phyloP scores from a whole-genome alignment of 2,329 filamentous ascomycete genomes.

The Penicillium glabrum region DNA sequence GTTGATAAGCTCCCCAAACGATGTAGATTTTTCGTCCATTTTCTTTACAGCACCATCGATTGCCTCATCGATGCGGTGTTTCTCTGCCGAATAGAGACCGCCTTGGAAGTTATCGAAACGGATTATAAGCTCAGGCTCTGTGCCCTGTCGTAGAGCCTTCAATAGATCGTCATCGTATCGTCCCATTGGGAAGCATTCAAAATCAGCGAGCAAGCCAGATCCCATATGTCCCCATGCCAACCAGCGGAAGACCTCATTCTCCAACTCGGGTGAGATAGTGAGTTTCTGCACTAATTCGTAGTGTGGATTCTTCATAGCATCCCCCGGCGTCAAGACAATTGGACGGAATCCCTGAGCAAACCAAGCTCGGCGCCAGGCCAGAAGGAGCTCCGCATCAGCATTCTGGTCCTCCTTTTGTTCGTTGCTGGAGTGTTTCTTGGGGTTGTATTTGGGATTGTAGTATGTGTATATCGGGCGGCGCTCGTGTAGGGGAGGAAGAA shows the following conservation, averaged over 20 bases:
- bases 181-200: constrained; percentile 82
- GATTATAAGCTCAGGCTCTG: constrained; percentile 68
- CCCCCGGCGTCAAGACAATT: constrained; percentile 72
- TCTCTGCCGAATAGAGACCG: constrained; percentile 71
- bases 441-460: constrained; percentile 66
- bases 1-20: constrained; percentile 62
- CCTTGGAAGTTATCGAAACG: constrained; percentile 70
- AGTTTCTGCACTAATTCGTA: constrained; percentile 67
- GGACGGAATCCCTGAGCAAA: constrained; percentile 92
- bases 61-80: constrained; percentile 61
- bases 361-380: constrained; percentile 91
- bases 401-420: constrained; percentile 61
- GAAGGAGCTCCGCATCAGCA: constrained; percentile 74
- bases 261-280: constrained; percentile 61
- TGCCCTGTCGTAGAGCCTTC: constrained; percentile 69
- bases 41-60: constrained; percentile 62
- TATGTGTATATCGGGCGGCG: constrained; percentile 86
- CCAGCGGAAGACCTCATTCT: constrained; percentile 77
- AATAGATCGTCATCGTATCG: constrained; percentile 70
- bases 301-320: constrained; percentile 79
- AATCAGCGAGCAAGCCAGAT: constrained; percentile 75
- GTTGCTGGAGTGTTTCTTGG: constrained; percentile 49
- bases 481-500: constrained; percentile 73
- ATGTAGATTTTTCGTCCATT: constrained; percentile 57
- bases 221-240: constrained; percentile 92